Base-by-base conservation (phyloP, 2,329 filamentous ascomycete species). In the Acephala macrosclerotiorum region DNA sequence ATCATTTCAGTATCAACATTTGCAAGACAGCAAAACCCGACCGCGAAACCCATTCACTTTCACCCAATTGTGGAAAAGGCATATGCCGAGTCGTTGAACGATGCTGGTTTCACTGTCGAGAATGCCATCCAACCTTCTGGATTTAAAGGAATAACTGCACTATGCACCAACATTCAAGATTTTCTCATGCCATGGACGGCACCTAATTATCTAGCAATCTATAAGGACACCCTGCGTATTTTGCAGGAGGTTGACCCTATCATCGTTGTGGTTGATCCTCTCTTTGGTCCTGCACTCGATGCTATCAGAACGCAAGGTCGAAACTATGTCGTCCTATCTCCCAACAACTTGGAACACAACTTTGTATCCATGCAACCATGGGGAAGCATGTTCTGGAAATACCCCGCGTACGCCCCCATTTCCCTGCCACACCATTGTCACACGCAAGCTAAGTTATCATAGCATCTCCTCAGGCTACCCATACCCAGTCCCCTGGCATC, bases 401-500 rank as follows among this genome's bases (percentile, higher is more conserved):
- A 75, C 38, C 79, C 79, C 0, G 68, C 72, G 77, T 79, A 64
- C 71, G 77, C 29, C 38, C 18, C 38, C 18, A n/a, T n/a, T n/a
- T 42, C 12, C 45, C n/a, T 25, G 1, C 45, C 1, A n/a, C n/a
- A n/a, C 12, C n/a, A 49, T 22, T 9, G 4, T 49, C 11, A 1
- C n/a, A 7, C n/a, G 3, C 1, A 22, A 8, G n/a, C 45, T 49
- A 14, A 49, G 9, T 11, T 11, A 5, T 25, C 7, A 3, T 22
- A 49, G 45, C 6, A 49, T 49, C 1, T 49, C 45, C 16, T 81
- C 82, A 0, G 80, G 77, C 4, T 80, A 79, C 26, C 69, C 78
- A 0, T 84, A 80, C 65, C 83, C 82, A 2, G 73, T 85, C 0
- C 82, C 82, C 0, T 79, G 73, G 75, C 72, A 75, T 47, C 69